Base-by-base conservation (phyloP, 495 filamentous ascomycete species). In the Talaromyces stipitatus region DNA sequence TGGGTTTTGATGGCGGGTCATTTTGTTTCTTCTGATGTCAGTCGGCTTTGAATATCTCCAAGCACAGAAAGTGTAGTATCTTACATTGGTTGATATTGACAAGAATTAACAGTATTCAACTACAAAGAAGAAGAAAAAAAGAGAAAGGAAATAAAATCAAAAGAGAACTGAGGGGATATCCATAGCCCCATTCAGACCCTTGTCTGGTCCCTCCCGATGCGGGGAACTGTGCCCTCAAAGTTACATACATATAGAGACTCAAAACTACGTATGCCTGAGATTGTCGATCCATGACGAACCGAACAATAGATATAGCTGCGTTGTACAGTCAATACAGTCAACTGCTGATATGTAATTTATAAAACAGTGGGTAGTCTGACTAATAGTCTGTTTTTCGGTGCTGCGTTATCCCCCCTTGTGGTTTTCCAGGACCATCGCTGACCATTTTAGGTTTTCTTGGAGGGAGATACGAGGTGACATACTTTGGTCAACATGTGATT, bases 1-100 rank as follows among this genome's bases (percentile, higher is more conserved):
- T 45, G 88, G 86, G 29, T 76, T 74, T 67, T 78, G 81, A 66
- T 81, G 80, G 27, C 54, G 54, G 27, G 54, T 22, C 54, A 55
- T 55, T 54, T 38, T 38, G 2, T 26, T 47, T 14, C 14, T 12
- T 14, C 33, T 47, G 43, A 4, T 41, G 36, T 41, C 36, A 41
- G 36, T n/a, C n/a, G n/a, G n/a, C n/a, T n/a, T n/a, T n/a, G n/a
- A n/a, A n/a, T 38, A 18, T 1, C n/a, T 18, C n/a, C 33, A 9
- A 38, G 33, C n/a, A 7, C 14, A 38, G 5, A 16, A 14, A 36
- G 14, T 14, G n/a, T 11, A 36, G 32, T n/a, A n/a, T 36, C 33
- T 8, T 38, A 38, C 33, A 38, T 18, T 1, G 9, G 18, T 36
- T n/a, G 11, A 47, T 12, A 22, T 14, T 50, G 18, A 28, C n/a